These are phyloP conservation scores for Coniophora puteana DNA, from an alignment of 1,284 basidiomycete genomes.

Conservation along the genomic window DNA sequence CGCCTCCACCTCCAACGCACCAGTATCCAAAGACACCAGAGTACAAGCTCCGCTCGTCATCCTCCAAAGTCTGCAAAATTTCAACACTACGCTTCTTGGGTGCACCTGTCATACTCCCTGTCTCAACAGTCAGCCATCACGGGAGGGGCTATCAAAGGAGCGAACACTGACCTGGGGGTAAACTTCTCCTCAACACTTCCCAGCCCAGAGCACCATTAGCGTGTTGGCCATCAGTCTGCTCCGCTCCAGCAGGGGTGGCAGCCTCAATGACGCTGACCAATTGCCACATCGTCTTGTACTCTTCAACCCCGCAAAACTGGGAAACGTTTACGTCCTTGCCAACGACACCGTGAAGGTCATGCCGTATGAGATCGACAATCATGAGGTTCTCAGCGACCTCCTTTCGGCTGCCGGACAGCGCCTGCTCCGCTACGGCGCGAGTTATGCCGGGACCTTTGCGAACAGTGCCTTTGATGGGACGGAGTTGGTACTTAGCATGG, in stretches of 20 bases:
- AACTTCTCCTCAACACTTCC: slow-evolving; percentile 74
- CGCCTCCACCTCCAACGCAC: slow-evolving; percentile 84
- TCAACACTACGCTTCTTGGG: slow-evolving; percentile 94
- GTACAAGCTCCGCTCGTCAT: slow-evolving; percentile 73
- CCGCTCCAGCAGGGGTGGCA: slow-evolving; percentile 27
- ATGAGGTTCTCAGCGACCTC: slow-evolving; percentile 98
- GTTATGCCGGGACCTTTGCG: slow-evolving; percentile 62
- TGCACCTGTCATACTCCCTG: slow-evolving; percentile 97
- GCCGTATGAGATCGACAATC: slow-evolving; percentile 97
- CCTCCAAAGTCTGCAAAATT: slow-evolving; percentile 83
- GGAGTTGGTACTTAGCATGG: slow-evolving; percentile 69
- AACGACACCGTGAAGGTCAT: slow-evolving; percentile 83
- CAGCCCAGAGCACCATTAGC: slow-evolving; percentile 58
- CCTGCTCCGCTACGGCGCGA: slow-evolving; percentile 58
- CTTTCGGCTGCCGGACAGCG: slow-evolving; percentile 76
- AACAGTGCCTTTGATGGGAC: slow-evolving; percentile 94
- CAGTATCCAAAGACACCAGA: slow-evolving; percentile 96
- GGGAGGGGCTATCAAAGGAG: neutral
- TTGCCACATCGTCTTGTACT: slow-evolving; percentile 95
- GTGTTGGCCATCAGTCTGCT: slow-evolving; percentile 21
- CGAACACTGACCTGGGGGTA: slow-evolving; percentile 76
- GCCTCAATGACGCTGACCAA: slow-evolving; percentile 94
- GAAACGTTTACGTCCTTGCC: slow-evolving; percentile 77
- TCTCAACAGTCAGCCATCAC: no score
- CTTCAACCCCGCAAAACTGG: slow-evolving; percentile 87